Percentiles rank a stretch among this genome's conserved stretches.
phyloP scores from a whole-genome alignment of 768 basidiomycete species.

The Serendipita sp. region DNA sequence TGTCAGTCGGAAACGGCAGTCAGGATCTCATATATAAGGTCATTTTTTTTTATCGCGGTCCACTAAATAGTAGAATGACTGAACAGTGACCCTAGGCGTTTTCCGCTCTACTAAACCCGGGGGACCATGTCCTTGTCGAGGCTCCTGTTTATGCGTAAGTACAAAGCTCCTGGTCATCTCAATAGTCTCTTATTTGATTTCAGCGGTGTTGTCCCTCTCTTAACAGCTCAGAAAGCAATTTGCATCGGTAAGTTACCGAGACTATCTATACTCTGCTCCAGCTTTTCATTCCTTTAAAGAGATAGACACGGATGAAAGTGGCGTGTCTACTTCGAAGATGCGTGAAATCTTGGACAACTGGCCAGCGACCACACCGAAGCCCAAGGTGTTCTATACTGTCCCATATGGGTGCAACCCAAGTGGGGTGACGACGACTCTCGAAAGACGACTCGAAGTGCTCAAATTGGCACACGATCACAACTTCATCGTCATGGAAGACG shows the following conservation, averaged over 20 bases:
- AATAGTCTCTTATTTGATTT: not conserved
- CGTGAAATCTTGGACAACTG: constrained; percentile 53
- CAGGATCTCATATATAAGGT: constrained; percentile 87
- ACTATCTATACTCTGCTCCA: constrained; percentile 7
- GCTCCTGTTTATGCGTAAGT: constrained; percentile 45
- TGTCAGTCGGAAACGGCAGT: constrained; percentile 67
- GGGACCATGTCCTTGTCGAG: constrained; percentile 70
- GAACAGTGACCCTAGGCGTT: constrained; percentile 35
- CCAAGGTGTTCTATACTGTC: constrained; percentile 68
- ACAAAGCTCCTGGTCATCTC: not conserved
- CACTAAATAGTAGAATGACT: not conserved
- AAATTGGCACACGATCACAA: constrained; percentile 53
- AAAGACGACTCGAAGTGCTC: constrained; percentile 56
- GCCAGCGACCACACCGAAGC: constrained; percentile 53
- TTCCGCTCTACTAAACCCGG: constrained; percentile 51
- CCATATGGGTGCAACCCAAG: constrained; percentile 79
- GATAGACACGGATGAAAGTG: constrained; percentile 58
- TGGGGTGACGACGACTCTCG: constrained; percentile 55
- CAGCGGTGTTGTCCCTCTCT: constrained; percentile 52
- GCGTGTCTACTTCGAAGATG: constrained; percentile 44
- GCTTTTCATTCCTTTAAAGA: constrained; percentile 27
- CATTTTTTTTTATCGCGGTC: constrained; percentile 8
- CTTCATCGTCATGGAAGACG: constrained; percentile 77
- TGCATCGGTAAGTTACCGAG: constrained; percentile 32
- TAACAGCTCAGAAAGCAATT: constrained; percentile 38